Evolutionary conservation across 1,284 basidiomycete species (phyloP), one percentile per base, ranked within the genome.

Genomic region (Quambalaria eucalypti): DNA sequence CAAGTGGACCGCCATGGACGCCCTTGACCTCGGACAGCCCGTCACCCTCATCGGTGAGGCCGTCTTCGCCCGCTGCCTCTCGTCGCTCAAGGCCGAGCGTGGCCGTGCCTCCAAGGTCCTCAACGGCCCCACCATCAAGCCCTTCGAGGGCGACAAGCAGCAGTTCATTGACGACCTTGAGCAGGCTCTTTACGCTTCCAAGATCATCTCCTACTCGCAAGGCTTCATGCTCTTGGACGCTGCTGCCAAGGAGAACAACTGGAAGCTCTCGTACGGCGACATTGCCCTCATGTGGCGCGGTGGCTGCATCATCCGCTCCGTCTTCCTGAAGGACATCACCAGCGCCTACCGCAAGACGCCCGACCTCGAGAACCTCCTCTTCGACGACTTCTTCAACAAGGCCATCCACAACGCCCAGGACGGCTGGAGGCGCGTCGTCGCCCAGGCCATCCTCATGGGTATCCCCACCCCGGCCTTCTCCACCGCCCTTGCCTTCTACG

Each of bases 161-260:
- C 88, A 93, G 77, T 99, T 99, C 82, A 93, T 99, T 77, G 88
- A 90, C 71, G 90, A 98, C 78, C 87, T 99, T 64, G 93, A 98
- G 81, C 95, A 98, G 79, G 93, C 93, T 52, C 83, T 99, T 60
- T 98, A 99, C 79, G 95, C 92, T 48, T 95, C 90, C 73, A 99
- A 99, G 84, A 93, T 99, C 52, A 68, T 76, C 54, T 75, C 73
- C 31, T 76, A 99, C 82, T 90, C 93, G 25, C 95, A 99, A 80
- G 95, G 95, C 69, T 99, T 98, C 82, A 95, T 98, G 86, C 84
- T 99, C 73, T 96, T 98, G 92, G 84, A 95, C 69, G 88, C 97
- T 80, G 93, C 93, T 53, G 93, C 92, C 54, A 88, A 90, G 78
- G 91, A 93, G 82, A 90, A 82, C 88, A 69, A 76, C 80, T 79